Percentiles rank a stretch among this genome's conserved stretches.
These are phyloP conservation scores for Bretziella fagacearum DNA, from an alignment of 2,329 filamentous ascomycete species.

Conservation along the genomic window DNA sequence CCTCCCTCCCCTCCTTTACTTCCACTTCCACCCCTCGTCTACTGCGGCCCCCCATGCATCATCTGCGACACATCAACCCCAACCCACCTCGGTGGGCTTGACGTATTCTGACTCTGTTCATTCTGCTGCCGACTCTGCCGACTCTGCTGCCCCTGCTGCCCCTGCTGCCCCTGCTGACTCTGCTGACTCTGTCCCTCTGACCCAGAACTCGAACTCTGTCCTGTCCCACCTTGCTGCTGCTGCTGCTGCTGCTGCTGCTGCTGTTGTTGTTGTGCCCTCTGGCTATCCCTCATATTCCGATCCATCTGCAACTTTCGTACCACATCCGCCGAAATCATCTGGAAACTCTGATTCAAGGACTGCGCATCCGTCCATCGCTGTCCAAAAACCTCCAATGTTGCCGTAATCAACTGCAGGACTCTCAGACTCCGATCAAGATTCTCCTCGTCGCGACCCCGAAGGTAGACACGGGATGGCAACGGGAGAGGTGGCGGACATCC, in stretches of 20 bases:
- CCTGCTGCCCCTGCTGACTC: neutral
- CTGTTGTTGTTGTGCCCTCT: slow-evolving; percentile 18
- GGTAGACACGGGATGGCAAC: slow-evolving; percentile 29
- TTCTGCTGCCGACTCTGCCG: neutral
- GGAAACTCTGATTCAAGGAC: slow-evolving; percentile 36
- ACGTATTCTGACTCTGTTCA: neutral
- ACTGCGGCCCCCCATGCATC: slow-evolving; percentile 22
- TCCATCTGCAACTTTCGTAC: slow-evolving; percentile 28
- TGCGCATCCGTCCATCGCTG: slow-evolving; percentile 42
- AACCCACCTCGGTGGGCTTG: slow-evolving; percentile 25
- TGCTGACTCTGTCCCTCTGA: slow-evolving; percentile 5
- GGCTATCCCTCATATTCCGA: slow-evolving; percentile 20
- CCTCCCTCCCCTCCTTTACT: too few species aligned
- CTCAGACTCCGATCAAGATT: slow-evolving; percentile 39
- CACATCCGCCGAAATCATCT: slow-evolving; percentile 30
- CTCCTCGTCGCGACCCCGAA: slow-evolving; percentile 25
- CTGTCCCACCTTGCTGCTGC: neutral
- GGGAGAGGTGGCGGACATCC: slow-evolving; percentile 35
- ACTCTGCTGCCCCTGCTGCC: slow-evolving; percentile 6
- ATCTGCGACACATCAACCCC: slow-evolving; percentile 29
- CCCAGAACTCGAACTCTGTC: neutral
- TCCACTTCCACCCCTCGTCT: neutral
- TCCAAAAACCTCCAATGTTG: slow-evolving; percentile 39
- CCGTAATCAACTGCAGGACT: slow-evolving; percentile 36
- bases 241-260: slow-evolving; percentile 19